Percentiles rank a stretch among this genome's conserved stretches.
phyloP scores from a whole-genome alignment of 257 asterid species.

The Solanum piurae region DNA sequence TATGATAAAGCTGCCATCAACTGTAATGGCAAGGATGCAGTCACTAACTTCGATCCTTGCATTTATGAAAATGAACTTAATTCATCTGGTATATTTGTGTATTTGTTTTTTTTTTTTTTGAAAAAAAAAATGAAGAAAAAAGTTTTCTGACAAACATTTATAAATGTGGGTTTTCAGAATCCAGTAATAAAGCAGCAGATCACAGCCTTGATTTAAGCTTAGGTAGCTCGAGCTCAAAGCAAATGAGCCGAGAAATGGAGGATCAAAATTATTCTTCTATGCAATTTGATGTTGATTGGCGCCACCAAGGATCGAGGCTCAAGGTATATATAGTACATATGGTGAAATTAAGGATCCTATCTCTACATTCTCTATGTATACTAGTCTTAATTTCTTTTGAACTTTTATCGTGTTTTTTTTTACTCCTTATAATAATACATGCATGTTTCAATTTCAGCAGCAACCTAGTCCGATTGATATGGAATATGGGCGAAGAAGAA shows the following conservation, averaged over 20 bases:
- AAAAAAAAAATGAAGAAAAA: background rate
- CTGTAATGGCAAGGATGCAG: conserved; percentile 81
- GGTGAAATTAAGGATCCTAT: background rate
- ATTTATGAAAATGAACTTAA: conserved; percentile 58
- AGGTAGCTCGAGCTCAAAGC: conserved; percentile 45
- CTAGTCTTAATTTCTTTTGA: background rate
- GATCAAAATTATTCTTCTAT: conserved; percentile 15
- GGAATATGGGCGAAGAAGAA: conserved; percentile 14
- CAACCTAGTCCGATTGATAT: background rate
- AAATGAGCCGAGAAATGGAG: conserved; percentile 9
- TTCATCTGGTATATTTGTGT: conserved; percentile 25
- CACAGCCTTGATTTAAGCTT: conserved; percentile 74
- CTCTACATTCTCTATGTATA: background rate
- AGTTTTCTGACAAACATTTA: background rate
- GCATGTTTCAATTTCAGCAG: background rate
- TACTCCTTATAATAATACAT: background rate
- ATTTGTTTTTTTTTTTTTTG: background rate
- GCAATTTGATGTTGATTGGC: conserved; percentile 46
- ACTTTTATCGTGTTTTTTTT: background rate
- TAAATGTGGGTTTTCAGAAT: conserved; percentile 16
- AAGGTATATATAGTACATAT: conserved; percentile 27
- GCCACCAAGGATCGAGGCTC: conserved; percentile 31
- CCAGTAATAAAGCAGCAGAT: conserved; percentile 26
- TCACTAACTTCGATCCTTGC: conserved; percentile 71
- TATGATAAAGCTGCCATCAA: conserved; percentile 87